Conservation (phyloP, 768 basidiomycete species). For the Boletus tylopilopsis region DNA sequence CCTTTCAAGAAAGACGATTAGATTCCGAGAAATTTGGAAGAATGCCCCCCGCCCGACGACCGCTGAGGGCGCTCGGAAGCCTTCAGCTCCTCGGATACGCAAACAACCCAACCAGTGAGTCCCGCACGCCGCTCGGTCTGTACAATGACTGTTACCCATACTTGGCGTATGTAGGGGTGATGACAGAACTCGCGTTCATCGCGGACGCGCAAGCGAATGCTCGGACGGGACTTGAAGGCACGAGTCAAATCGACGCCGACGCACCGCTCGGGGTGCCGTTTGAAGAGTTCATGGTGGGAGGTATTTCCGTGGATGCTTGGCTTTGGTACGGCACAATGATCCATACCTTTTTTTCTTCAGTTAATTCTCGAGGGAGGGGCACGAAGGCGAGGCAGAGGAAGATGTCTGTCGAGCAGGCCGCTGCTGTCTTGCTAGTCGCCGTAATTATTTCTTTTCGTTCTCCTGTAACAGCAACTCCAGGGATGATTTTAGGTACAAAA, state of each 20-base stretch:
- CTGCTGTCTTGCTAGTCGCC: conserved; percentile 22
- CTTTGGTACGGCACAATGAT: neutral
- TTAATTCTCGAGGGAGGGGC: conserved; percentile 23
- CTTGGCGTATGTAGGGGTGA: conserved; percentile 18
- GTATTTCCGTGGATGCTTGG: conserved; percentile 5
- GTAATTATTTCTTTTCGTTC: conserved; percentile 4
- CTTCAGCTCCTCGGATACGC: conserved; percentile 19
- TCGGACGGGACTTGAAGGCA: neutral
- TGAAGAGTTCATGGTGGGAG: conserved; percentile 27
- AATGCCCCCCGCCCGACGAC: conserved; percentile 23
- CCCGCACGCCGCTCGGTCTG: neutral
- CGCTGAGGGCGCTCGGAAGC: conserved; percentile 17
- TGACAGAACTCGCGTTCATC: conserved; percentile 26
- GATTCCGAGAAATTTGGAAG: neutral
- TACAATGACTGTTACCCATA: neutral
- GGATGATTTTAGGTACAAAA: conserved; percentile 21
- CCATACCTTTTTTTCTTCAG: conserved; percentile 6
- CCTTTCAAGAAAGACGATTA: neutral
- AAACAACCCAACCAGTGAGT: conserved; percentile 27
- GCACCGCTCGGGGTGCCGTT: conserved; percentile 23
- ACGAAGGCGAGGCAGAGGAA: conserved; percentile 18
- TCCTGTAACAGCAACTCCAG: neutral
- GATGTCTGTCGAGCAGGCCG: conserved; percentile 23
- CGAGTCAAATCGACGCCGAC: neutral
- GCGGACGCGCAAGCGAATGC: conserved; percentile 9